Evolutionary conservation across 352 stramenopile genomes (phyloP), one percentile per base, ranked within the genome.

Genomic region (Globisporangium spiculum): DNA sequence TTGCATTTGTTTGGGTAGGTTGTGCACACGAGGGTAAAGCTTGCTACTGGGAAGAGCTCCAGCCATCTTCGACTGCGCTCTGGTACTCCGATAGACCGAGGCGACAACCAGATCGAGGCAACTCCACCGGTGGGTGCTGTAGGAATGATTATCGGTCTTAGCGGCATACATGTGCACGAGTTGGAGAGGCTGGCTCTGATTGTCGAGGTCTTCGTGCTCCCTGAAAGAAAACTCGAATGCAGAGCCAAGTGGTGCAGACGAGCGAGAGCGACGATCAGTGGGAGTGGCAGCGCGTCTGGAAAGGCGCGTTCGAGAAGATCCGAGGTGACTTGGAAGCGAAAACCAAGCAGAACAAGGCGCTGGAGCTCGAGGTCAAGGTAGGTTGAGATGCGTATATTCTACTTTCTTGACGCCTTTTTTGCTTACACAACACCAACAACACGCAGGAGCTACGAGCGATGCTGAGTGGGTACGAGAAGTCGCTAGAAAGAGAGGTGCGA

Each of bases 271-370:
- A 90, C 30, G 80, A 90, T 27, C 82, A 91, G 56, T 91, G 78
- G 74, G 81, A 90, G 63, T 89, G 81, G 84, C 75, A 90, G 65
- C 78, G 73, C 27, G 75, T 90, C 32, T 92, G 84, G 81, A 88
- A 89, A 79, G 80, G 79, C 44, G 80, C 81, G 10, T 92, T 92
- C 60, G 79, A 89, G 65, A 80, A 80, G 53, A 83, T 90, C 70
- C 81, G 66, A 0, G 68, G 65, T 2, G 71, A 90, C 41, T 58
- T 89, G 20, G 63, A 80, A 30, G 60, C 68, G 1, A 76, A 75
- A 22, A 73, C 70, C 1, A 53, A 75, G 10, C 78, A 83, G 48
- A 77, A 74, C 8, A 57, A 76, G 7, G 60, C 68, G 12, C 70
- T 89, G 48, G 38, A 54, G 27, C 71, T 65, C 2, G 76, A 89